Conservation (phyloP, 345 rosid genomes). For the Rhizophora mangle region DNA sequence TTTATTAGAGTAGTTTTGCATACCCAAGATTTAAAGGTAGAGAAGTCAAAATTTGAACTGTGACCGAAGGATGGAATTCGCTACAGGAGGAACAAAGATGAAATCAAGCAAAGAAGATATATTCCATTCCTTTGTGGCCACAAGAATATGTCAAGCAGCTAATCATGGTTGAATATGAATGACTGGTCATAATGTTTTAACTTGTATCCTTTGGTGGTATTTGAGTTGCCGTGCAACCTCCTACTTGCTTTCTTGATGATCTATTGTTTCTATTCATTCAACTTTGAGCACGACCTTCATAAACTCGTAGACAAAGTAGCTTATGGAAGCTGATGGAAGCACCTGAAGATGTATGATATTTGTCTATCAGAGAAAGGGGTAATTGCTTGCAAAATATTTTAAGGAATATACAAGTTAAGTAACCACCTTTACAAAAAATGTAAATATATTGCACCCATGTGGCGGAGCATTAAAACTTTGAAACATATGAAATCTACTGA, state of each 20-base stretch:
- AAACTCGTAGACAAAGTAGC: slow-evolving; percentile 79
- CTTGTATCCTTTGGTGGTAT: slow-evolving; percentile 19
- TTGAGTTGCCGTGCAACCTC: slow-evolving; percentile 19
- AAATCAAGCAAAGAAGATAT: slow-evolving; percentile 11
- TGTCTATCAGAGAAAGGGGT: slow-evolving; percentile 3
- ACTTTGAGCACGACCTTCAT: slow-evolving; percentile 83
- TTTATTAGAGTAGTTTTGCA: too few relatives aligned
- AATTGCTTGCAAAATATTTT: slow-evolving; percentile 6
- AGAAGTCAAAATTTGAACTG: background rate
- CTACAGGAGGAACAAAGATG: background rate
- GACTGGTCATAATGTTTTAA: slow-evolving; percentile 21
- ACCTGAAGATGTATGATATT: slow-evolving; percentile 48
- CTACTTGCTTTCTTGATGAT: slow-evolving; percentile 16
- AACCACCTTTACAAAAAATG: background rate
- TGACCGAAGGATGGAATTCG: background rate
- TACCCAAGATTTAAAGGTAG: background rate
- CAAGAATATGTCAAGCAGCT: slow-evolving; percentile 15
- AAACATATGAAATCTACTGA: background rate
- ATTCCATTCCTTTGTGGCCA: slow-evolving; percentile 7
- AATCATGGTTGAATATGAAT: slow-evolving; percentile 14
- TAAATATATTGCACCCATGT: background rate
- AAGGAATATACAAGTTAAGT: background rate
- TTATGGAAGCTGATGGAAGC: slow-evolving; percentile 77
- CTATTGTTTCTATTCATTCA: slow-evolving; percentile 37
- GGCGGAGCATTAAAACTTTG: background rate